Base-by-base conservation (phyloP, 1,284 basidiomycete genomes). In the Porogramme epimiltina region DNA sequence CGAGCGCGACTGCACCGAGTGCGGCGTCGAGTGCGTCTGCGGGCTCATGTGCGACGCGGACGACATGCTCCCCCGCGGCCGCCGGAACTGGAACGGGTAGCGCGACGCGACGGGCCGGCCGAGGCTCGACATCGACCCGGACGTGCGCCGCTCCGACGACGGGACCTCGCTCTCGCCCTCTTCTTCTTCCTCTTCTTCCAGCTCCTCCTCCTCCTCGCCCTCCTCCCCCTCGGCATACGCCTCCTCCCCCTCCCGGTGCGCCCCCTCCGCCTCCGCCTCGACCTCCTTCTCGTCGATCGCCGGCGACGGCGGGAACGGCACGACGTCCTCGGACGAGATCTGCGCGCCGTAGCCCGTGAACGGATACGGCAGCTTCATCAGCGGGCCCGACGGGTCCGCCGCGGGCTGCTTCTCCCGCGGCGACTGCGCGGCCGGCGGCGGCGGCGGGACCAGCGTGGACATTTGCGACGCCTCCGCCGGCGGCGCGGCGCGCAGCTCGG, bases 41-140 rank as follows among this genome's bases (percentile, higher is more conserved):
- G 67, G 66, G 8, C 59, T 63, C 38, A 59, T 54, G 47, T 64
- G 65, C 26, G 70, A 70, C 2, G 56, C 66, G 15, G 71, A 80
- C 42, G 74, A 81, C 42, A 62, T 59, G 63, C 71, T 80, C 13
- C 71, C 81, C 75, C 9, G 67, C 44, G 19, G 82, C 9, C 77
- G 76, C 23, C 84, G 79, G 70, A 82, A 81, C 51, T 81, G 76
- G 76, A 89, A 88, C 3, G 86, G 88, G 64, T 87, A 88, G 1
- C 85, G 78, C 4, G 85, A 82, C 18, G 70, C 66, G 46, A 91
- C 74, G 1, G 87, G 89, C n/a, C 85, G 84, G 2, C 89, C 89
- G 5, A 91, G 77, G 60, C 84, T 87, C 4, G 88, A 90, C 81
- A 91, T 82, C 3, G 88, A 91, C 18, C 81, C 86, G 3, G 87